Evolutionary conservation across 305 asterid genomes (phyloP).

Genomic region (Stenogyne calaminthoides): DNA sequence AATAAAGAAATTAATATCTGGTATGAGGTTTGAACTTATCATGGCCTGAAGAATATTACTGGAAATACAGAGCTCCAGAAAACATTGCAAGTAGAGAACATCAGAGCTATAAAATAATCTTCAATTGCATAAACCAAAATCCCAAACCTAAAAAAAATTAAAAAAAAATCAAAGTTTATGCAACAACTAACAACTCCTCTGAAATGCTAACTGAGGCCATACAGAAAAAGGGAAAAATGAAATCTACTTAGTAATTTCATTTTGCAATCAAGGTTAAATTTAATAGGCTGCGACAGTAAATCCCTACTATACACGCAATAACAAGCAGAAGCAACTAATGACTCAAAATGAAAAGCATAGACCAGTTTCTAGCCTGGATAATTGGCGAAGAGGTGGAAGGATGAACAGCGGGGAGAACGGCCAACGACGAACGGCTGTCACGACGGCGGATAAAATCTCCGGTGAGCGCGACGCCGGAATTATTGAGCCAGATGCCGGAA

Average conservation of each 20-base stretch:
- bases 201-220: not conserved
- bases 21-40: not conserved
- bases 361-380: constrained; percentile 48
- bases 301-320: not conserved
- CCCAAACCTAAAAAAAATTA: not conserved
- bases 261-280: not conserved
- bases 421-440: constrained; percentile 29
- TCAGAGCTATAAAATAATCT: not conserved
- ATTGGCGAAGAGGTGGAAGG: constrained; percentile 50
- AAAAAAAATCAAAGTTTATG: not conserved
- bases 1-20: not conserved
- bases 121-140: not conserved
- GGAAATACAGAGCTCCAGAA: not conserved
- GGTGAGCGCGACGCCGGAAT: constrained; percentile 37
- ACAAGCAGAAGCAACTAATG: not conserved
- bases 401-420: constrained; percentile 37
- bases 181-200: not conserved
- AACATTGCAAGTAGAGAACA: constrained; percentile 12
- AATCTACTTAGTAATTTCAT: not conserved
- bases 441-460: constrained; percentile 36
- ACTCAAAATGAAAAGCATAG: not conserved
- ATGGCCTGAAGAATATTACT: not conserved
- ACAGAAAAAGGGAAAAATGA: not conserved
- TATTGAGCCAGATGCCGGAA: constrained; percentile 44
- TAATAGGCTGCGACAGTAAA: not conserved